Percentiles rank a stretch among this genome's conserved stretches.
These are phyloP conservation scores for Amanita exitialis DNA, from an alignment of 768 basidiomycete genomes.

Conservation along the genomic window DNA sequence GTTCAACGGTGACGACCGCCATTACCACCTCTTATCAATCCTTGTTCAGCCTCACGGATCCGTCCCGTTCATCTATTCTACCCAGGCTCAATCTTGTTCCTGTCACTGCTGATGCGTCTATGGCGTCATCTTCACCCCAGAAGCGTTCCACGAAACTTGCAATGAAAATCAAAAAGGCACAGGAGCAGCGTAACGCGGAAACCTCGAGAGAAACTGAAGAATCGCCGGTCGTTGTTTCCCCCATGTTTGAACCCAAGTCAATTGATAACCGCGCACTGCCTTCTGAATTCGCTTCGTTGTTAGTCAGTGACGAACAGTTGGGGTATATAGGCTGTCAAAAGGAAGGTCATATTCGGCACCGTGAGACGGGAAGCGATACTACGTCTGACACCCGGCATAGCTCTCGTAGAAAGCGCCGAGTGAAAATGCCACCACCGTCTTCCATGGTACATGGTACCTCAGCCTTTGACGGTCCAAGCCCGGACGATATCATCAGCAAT, in stretches of 20 bases:
- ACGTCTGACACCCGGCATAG: slow-evolving; percentile 9
- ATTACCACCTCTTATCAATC: slow-evolving; percentile 78
- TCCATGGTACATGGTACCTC: slow-evolving; percentile 32
- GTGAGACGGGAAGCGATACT: slow-evolving; percentile 7
- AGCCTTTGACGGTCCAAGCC: slow-evolving; percentile 77
- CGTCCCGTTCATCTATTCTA: slow-evolving; percentile 28
- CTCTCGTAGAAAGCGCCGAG: slow-evolving; percentile 14
- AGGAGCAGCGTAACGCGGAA: slow-evolving; percentile 29
- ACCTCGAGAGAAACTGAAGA: slow-evolving; percentile 28
- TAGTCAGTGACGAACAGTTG: slow-evolving; percentile 43
- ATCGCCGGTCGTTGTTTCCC: slow-evolving; percentile 27
- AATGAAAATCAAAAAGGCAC: slow-evolving; percentile 56
- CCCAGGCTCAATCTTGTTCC: slow-evolving; percentile 35
- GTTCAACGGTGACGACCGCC: slow-evolving; percentile 72
- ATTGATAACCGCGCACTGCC: slow-evolving; percentile 60
- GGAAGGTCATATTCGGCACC: slow-evolving; percentile 11
- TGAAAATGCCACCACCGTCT: slow-evolving; percentile 22
- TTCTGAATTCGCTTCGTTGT: slow-evolving; percentile 67
- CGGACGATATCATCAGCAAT: slow-evolving; percentile 80
- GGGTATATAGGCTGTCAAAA: slow-evolving; percentile 20
- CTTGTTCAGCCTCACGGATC: slow-evolving; percentile 51
- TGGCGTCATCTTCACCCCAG: slow-evolving; percentile 18
- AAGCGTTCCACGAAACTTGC: slow-evolving; percentile 64
- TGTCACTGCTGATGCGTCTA: slow-evolving; percentile 15
- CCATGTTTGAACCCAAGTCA: slow-evolving; percentile 49